Evolutionary conservation across 2,329 filamentous ascomycete species (phyloP).

Genomic region (Cytospora piceicola): DNA sequence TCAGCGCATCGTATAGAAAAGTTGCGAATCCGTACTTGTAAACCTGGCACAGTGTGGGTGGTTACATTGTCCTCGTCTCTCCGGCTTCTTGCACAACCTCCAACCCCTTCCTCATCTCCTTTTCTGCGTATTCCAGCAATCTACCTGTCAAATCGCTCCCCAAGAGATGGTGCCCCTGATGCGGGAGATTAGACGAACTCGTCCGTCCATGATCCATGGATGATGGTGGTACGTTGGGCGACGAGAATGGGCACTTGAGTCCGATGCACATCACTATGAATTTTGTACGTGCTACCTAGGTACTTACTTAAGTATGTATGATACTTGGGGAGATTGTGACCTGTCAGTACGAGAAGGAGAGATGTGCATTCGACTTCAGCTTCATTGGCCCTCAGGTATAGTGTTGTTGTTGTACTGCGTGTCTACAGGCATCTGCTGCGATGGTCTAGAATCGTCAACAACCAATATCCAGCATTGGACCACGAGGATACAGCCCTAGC

Average conservation of each 20-base stretch:
- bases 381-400: neutral
- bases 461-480: neutral
- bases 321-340: neutral
- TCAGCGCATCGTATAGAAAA: neutral
- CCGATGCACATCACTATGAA: neutral
- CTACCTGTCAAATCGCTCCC: neutral
- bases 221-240: conserved; percentile 16
- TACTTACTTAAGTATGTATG: no score
- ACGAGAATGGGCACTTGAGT: conserved; percentile 8
- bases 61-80: neutral
- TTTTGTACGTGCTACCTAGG: conserved; percentile 3
- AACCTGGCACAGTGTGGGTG: conserved; percentile 10
- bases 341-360: conserved; percentile 1
- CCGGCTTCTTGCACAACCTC: neutral
- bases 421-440: neutral
- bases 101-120: conserved; percentile 8
- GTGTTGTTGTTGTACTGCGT: neutral
- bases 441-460: neutral
- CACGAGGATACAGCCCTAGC: neutral
- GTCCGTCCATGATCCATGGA: conserved; percentile 7
- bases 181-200: conserved; percentile 18
- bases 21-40: neutral
- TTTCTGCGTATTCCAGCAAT: neutral
- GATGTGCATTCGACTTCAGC: conserved; percentile 2
- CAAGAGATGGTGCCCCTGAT: conserved; percentile 13